phyloP scores from a whole-genome alignment of 2,329 filamentous ascomycete species.

The Albophoma yamanashiensis region DNA sequence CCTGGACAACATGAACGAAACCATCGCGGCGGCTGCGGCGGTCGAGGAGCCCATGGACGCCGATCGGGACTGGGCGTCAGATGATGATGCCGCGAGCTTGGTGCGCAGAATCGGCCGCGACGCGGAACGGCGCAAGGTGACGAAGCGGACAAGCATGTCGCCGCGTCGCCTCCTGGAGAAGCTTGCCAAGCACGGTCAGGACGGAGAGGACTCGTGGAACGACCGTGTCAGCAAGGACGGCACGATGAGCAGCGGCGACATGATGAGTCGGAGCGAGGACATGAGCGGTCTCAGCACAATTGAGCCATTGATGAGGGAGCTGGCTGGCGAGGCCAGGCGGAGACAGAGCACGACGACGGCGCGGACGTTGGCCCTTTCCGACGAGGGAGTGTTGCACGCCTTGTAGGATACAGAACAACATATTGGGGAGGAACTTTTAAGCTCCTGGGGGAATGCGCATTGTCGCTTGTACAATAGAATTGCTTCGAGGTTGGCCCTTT shows the following conservation, averaged over 20 bases:
- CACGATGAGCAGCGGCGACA: too few relatives aligned
- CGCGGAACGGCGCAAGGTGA: slow-evolving; percentile 8
- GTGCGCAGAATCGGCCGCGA: slow-evolving; percentile 3
- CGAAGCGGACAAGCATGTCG: slow-evolving; percentile 14
- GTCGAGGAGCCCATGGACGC: slow-evolving; percentile 7
- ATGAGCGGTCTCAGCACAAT: slow-evolving; percentile 26
- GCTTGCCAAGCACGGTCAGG: slow-evolving; percentile 9
- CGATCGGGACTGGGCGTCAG: slow-evolving; percentile 18
- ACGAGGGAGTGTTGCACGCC: slow-evolving; percentile 7
- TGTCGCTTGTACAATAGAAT: background rate
- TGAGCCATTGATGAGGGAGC: slow-evolving; percentile 34
- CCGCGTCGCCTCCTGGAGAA: slow-evolving; percentile 18
- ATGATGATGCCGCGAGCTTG: slow-evolving; percentile 15
- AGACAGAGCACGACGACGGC: slow-evolving; percentile 13
- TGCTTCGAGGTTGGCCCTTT: background rate
- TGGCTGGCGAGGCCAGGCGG: slow-evolving; percentile 19
- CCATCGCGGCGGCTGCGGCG: slow-evolving; percentile 14
- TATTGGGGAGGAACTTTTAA: background rate
- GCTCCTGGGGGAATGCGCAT: background rate
- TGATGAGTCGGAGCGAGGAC: slow-evolving; percentile 11
- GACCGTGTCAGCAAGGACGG: slow-evolving; percentile 10
- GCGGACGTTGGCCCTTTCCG: slow-evolving; percentile 11
- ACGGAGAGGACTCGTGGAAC: slow-evolving; percentile 11
- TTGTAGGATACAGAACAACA: background rate
- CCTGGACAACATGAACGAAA: slow-evolving; percentile 31